These are phyloP conservation scores for Blechomonas ayalai DNA, from an alignment of 208 protist species.

Conservation along the genomic window DNA sequence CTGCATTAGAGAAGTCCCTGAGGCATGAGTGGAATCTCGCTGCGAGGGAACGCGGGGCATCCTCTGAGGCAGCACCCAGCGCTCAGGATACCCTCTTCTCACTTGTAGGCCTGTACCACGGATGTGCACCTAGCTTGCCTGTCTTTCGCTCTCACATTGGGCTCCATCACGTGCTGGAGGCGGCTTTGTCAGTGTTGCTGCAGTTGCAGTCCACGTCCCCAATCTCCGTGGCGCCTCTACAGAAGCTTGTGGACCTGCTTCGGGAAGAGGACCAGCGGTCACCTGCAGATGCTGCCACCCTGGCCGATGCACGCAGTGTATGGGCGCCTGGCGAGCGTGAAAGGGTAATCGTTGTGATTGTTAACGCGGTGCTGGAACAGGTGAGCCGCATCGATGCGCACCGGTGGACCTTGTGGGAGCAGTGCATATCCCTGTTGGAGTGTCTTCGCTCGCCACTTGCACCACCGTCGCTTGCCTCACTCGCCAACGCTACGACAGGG, in stretches of 20 bases:
- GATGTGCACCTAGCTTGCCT: too few relatives aligned
- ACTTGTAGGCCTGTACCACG: conserved; percentile 9
- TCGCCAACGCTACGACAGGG: background rate
- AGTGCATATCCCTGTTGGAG: conserved; percentile 23
- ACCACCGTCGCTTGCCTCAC: background rate
- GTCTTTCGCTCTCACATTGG: too few relatives aligned
- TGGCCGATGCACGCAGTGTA: background rate
- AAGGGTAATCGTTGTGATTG: conserved; percentile 11
- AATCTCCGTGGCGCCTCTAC: too few relatives aligned
- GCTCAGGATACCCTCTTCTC: conserved; percentile 1
- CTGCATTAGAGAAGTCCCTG: background rate
- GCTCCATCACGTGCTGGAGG: too few relatives aligned
- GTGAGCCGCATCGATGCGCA: conserved; percentile 23
- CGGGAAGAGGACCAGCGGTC: background rate
- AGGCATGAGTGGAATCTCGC: background rate
- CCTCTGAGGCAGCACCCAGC: too few relatives aligned
- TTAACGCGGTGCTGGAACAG: conserved; percentile 52
- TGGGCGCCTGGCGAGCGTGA: background rate
- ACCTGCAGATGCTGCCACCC: too few relatives aligned
- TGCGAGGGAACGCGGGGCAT: background rate
- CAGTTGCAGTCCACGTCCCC: conserved; percentile 4
- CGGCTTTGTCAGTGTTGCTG: conserved; percentile 10
- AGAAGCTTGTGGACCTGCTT: too few relatives aligned
- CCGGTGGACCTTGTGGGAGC: conserved; percentile 55
- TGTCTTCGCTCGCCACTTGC: conserved; percentile 25